Evolutionary conservation across 2,329 filamentous ascomycete genomes (phyloP).

Genomic region (Colletotrichum tanaceti): DNA sequence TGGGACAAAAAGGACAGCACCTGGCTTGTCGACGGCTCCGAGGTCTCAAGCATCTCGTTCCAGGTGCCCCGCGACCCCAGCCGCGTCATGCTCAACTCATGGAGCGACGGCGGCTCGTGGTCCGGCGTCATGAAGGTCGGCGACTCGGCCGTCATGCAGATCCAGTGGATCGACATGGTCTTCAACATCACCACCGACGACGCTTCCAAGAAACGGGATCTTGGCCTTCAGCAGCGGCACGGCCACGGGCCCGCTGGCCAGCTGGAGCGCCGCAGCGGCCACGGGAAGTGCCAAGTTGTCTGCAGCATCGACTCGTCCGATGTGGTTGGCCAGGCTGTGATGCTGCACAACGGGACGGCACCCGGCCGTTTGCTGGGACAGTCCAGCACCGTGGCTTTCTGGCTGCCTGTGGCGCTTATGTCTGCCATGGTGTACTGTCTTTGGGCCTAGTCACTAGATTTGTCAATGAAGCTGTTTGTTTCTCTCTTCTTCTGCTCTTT

Average conservation of each 20-base stretch:
- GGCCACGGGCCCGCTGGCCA: constrained; percentile 23
- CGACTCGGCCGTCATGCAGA: constrained; percentile 64
- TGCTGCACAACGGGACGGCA: constrained; percentile 45
- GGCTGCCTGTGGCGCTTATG: constrained; percentile 36
- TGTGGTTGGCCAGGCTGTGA: constrained; percentile 53
- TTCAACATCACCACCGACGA: constrained; percentile 58
- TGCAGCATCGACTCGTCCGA: constrained; percentile 52
- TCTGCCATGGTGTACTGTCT: constrained; percentile 28
- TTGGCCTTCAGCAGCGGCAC: constrained; percentile 8
- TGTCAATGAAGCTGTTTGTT: constrained; percentile 18
- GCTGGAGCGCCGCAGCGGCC: constrained; percentile 29
- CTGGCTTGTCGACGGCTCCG: constrained; percentile 66
- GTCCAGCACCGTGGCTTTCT: constrained; percentile 38
- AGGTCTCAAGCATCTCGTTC: constrained; percentile 64
- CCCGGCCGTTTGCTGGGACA: constrained; percentile 43
- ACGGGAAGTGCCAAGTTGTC: constrained; percentile 44
- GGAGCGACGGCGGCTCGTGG: constrained; percentile 71
- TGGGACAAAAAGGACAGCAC: constrained; percentile 65
- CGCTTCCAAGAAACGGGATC: constrained; percentile 18
- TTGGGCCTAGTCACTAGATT: constrained; percentile 45
- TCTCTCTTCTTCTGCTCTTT: too few relatives aligned
- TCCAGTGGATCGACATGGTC: constrained; percentile 72
- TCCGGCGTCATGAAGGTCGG: constrained; percentile 67
- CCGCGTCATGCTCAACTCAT: constrained; percentile 68
- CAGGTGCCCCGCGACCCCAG: constrained; percentile 65